Evolutionary conservation across 2,329 filamentous ascomycete species (phyloP), one percentile per base, ranked within the genome.

Genomic region (Juglanconis oblonga): DNA sequence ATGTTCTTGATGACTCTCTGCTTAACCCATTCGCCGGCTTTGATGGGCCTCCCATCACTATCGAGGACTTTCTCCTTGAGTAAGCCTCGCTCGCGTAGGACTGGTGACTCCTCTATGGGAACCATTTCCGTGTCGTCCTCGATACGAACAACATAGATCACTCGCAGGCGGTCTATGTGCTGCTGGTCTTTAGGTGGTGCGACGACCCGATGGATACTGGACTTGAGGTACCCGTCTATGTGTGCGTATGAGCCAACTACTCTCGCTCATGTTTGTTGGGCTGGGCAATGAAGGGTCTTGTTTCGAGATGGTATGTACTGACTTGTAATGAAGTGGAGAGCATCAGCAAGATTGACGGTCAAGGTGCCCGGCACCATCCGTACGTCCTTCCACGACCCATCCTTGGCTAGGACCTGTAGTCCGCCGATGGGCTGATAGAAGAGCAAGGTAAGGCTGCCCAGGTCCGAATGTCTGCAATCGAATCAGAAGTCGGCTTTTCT

Each of bases 341-440:
- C 73, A 65, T 81, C 79, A 4, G 76, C 77, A 3, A 79, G 75
- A 42, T 81, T 81, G 36, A 80, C 77, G 1, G 78, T 81, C 31
- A 81, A 77, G 1, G 76, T 78, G 4, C 68, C 69, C 58, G 35
- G 64, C 62, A 57, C 67, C 17, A 69, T 68, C 9, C 63, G 61
- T 5, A 70, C 69, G 59, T 69, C 66, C 60, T 69, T 71, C 69
- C 70, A 71, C 3, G 67, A 55, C 3, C 77, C 79, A 8, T 77
- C 73, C n/a, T 78, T 74, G 0, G 77, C 74, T 3, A 71, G 68
- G 3, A 80, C 78, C 65, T 85, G 81, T 10, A 85, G 71, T 0
- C 78, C 81, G 0, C 81, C 79, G 13, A 85, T 76, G 0, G 81
- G 82, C 62, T 85, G 82, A 1, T 81, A 76, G 72, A 85, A 85